phyloP scores from a whole-genome alignment of 1,284 basidiomycete species.

The Volvariella volvacea region DNA sequence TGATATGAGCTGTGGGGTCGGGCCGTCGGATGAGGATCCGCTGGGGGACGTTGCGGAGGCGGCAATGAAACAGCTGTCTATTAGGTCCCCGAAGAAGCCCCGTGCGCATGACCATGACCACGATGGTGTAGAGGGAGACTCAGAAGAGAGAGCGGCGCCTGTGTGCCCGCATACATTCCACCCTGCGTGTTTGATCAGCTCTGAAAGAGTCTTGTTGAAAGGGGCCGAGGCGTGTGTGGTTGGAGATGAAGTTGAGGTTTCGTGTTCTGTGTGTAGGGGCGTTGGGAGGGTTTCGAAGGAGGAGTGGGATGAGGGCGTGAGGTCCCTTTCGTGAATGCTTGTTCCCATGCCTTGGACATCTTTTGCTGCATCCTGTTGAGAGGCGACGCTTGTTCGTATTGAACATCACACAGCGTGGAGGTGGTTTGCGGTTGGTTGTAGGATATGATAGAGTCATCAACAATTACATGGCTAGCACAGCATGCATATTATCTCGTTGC shows the following conservation, averaged over 20 bases:
- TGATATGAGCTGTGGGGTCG: slow-evolving; percentile 64
- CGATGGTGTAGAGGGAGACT: slow-evolving; percentile 11
- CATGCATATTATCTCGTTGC: too few species aligned
- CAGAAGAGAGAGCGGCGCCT: slow-evolving; percentile 12
- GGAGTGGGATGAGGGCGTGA: slow-evolving; percentile 57
- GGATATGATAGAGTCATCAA: too few species aligned
- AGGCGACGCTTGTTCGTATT: too few species aligned
- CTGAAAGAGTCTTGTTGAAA: slow-evolving; percentile 59
- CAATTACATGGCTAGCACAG: too few species aligned
- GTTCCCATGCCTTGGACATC: too few species aligned
- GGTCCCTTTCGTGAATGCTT: too few species aligned
- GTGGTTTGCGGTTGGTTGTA: too few species aligned
- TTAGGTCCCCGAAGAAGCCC: slow-evolving; percentile 23
- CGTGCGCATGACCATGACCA: not conserved
- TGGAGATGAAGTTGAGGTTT: slow-evolving; percentile 41
- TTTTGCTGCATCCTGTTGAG: too few species aligned
- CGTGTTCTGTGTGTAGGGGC: slow-evolving; percentile 61
- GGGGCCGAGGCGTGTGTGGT: slow-evolving; percentile 40
- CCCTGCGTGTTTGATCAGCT: slow-evolving; percentile 63
- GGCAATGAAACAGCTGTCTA: slow-evolving; percentile 36
- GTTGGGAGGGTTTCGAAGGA: slow-evolving; percentile 46
- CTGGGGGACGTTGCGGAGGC: slow-evolving; percentile 25
- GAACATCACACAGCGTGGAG: too few species aligned
- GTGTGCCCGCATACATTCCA: slow-evolving; percentile 65
- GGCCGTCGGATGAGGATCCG: slow-evolving; percentile 72